These are phyloP conservation scores for Fusarium sp. DNA, from an alignment of 2,329 filamentous ascomycete genomes.

Conservation along the genomic window DNA sequence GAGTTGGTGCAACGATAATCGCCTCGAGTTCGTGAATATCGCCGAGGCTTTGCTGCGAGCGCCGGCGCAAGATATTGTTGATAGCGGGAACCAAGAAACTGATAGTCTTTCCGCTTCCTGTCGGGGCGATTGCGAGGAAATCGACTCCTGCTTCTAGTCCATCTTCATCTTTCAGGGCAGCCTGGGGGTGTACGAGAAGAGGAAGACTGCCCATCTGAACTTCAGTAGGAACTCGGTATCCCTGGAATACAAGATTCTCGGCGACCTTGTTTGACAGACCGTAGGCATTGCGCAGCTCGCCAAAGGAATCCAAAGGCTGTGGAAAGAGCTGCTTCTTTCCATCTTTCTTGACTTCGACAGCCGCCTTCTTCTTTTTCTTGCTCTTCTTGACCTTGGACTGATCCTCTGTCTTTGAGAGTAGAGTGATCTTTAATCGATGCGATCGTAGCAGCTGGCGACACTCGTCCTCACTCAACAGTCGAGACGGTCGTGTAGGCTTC, in stretches of 20 bases:
- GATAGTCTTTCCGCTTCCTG: constrained; percentile 95
- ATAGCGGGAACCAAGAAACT: constrained; percentile 91
- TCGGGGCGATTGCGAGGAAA: constrained; percentile 89
- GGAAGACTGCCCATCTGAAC: constrained; percentile 91
- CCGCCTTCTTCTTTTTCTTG: constrained; percentile 64
- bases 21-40: constrained; percentile 66
- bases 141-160: constrained; percentile 64
- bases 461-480: constrained; percentile 71
- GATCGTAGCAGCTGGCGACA: constrained; percentile 78
- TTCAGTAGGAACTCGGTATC: constrained; percentile 89
- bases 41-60: constrained; percentile 56
- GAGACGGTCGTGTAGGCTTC: constrained; percentile 44
- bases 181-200: constrained; percentile 72
- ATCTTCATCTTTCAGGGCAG: constrained; percentile 56
- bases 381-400: constrained; percentile 62
- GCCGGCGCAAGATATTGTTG: constrained; percentile 73
- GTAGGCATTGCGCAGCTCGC: constrained; percentile 75
- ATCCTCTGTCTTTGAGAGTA: constrained; percentile 68
- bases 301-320: constrained; percentile 81
- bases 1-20: constrained; percentile 80
- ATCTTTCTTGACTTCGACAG: constrained; percentile 60
- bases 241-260: constrained; percentile 84
- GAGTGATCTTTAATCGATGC: constrained; percentile 85
- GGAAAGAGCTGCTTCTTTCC: constrained; percentile 75
- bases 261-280: constrained; percentile 78